Conservation (phyloP, 108 stramenopile genomes). For the Nannochloropsis oceanica region DNA sequence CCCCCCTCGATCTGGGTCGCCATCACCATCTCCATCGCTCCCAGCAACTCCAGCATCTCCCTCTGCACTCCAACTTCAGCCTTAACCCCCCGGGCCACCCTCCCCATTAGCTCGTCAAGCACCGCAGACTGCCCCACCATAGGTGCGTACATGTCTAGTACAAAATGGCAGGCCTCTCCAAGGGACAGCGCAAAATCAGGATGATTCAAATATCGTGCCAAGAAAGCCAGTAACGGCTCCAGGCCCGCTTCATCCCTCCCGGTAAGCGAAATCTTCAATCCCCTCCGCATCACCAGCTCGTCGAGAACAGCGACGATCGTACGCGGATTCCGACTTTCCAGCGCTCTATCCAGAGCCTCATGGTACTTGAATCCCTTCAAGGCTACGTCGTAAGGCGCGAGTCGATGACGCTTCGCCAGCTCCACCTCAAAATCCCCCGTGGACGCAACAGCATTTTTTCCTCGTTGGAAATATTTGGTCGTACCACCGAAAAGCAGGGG, state of each 20-base stretch:
- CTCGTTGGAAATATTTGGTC: constrained; percentile 7
- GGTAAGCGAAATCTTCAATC: constrained; percentile 23
- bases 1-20: not conserved
- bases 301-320: constrained; percentile 28
- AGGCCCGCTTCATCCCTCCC: constrained; percentile 23
- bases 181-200: constrained; percentile 22
- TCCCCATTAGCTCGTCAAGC: constrained; percentile 6
- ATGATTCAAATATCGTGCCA: constrained; percentile 16
- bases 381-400: constrained; percentile 24
- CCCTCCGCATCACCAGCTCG: constrained; percentile 29
- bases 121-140: constrained; percentile 3
- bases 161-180: constrained; percentile 9
- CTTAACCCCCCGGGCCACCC: constrained; percentile 10
- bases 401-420: not conserved
- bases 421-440: constrained; percentile 6
- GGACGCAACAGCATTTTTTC: not conserved
- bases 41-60: constrained; percentile 27
- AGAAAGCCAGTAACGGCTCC: constrained; percentile 25
- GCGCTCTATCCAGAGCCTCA: constrained; percentile 29
- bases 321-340: constrained; percentile 24
- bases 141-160: constrained; percentile 23
- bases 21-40: constrained; percentile 23
- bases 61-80: constrained; percentile 25
- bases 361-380: constrained; percentile 33
- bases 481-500: constrained; percentile 5